These are phyloP conservation scores for Pseudogymnoascus sp. DNA, from an alignment of 2,329 filamentous ascomycete genomes.

Conservation along the genomic window DNA sequence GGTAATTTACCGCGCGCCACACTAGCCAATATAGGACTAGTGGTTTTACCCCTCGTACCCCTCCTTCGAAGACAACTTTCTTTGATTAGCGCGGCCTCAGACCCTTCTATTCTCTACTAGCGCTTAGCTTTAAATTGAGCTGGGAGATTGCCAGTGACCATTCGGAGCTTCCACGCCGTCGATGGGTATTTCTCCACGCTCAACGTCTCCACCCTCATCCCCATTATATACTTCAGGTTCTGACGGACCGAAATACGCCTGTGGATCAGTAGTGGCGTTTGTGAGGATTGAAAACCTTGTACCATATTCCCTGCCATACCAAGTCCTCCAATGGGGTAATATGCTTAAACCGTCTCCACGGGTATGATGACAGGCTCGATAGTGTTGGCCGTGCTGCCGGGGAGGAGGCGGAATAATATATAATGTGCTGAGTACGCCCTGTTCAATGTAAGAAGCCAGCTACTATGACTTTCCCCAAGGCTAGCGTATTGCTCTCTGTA, in stretches of 20 bases:
- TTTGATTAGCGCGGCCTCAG: background rate
- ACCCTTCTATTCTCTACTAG: background rate
- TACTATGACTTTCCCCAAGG: background rate
- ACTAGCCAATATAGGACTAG: background rate
- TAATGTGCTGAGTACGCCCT: background rate
- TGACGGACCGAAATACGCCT: slow-evolving; percentile 14
- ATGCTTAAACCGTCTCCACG: background rate
- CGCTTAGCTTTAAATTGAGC: background rate
- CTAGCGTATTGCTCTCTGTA: background rate
- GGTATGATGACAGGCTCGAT: background rate
- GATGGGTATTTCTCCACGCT: background rate
- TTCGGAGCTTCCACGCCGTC: background rate
- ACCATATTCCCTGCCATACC: background rate
- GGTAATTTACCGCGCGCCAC: background rate
- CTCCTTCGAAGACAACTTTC: background rate
- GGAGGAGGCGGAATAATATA: background rate
- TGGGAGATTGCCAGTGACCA: background rate
- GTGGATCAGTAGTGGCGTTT: slow-evolving; percentile 13
- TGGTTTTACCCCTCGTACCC: background rate
- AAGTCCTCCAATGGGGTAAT: background rate
- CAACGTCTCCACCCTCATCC: background rate
- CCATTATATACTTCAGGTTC: background rate
- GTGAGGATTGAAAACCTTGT: slow-evolving; percentile 13
- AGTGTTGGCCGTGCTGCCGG: background rate
- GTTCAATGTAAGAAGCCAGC: background rate